A percentile compares a stretch with the other conserved stretches of the same genome.
phyloP scores from a whole-genome alignment of 495 filamentous ascomycete genomes.

The Choiromyces venosus region DNA sequence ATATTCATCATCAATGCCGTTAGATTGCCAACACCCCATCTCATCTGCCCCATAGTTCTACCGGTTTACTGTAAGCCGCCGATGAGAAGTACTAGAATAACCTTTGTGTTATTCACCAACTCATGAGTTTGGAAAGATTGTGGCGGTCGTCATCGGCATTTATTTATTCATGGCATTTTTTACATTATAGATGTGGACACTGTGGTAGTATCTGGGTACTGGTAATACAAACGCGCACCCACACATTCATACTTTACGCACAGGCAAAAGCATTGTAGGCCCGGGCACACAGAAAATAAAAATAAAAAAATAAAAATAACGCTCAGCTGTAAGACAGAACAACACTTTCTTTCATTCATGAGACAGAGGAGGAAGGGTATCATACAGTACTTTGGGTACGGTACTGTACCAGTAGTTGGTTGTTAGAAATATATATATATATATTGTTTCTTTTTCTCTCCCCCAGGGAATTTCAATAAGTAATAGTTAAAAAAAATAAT shows the following conservation, averaged over 20 bases:
- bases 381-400: neutral
- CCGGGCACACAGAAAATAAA: neutral
- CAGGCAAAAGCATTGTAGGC: neutral
- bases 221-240: neutral
- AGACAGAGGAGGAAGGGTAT: neutral
- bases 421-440: neutral
- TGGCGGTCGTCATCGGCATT: neutral
- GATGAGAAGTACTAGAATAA: neutral
- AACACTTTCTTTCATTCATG: constrained; percentile 1
- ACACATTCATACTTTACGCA: no score
- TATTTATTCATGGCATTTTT: neutral
- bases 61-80: neutral
- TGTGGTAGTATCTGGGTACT: constrained; percentile 2
- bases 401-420: neutral
- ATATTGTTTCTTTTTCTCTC: neutral
- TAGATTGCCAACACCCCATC: neutral
- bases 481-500: no score
- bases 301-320: no score
- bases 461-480: neutral
- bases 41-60: neutral
- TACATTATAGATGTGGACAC: neutral
- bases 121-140: no score
- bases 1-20: neutral
- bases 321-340: neutral
- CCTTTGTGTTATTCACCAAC: no score